A percentile compares a stretch with the other conserved stretches of the same genome.
phyloP scores from a whole-genome alignment of 2,329 filamentous ascomycete genomes.

The Fusarium verrucosum region DNA sequence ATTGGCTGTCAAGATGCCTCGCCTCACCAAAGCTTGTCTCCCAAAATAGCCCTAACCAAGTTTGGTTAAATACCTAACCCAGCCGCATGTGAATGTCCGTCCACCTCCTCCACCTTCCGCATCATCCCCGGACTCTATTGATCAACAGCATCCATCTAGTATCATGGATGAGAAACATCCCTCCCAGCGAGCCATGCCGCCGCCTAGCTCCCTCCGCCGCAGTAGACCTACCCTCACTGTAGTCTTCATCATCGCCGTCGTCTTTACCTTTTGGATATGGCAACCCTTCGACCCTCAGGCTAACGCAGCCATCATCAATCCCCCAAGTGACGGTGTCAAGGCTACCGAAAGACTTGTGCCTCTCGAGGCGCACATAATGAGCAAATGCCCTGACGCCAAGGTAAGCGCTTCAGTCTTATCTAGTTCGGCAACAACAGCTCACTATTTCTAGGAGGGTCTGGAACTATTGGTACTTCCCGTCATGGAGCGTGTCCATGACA shows the following conservation, averaged over 20 bases:
- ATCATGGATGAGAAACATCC: slow-evolving; percentile 49
- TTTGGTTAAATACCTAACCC: slow-evolving; percentile 35
- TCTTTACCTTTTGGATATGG: slow-evolving; percentile 44
- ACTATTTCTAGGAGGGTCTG: slow-evolving; percentile 72
- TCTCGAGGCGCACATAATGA: slow-evolving; percentile 95
- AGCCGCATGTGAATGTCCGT: slow-evolving; percentile 26
- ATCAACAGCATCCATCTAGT: slow-evolving; percentile 6
- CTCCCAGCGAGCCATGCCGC: slow-evolving; percentile 35
- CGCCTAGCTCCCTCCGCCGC: slow-evolving; percentile 39
- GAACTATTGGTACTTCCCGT: slow-evolving; percentile 81
- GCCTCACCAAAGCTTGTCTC: background rate
- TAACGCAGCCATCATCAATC: slow-evolving; percentile 10
- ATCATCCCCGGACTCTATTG: slow-evolving; percentile 7
- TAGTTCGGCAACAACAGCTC: slow-evolving; percentile 1
- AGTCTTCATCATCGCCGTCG: slow-evolving; percentile 39
- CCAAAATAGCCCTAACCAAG: slow-evolving; percentile 11
- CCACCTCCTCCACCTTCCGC: slow-evolving; percentile 17
- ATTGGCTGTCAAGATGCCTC: background rate
- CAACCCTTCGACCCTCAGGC: slow-evolving; percentile 32
- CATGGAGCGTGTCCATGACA: slow-evolving; percentile 83
- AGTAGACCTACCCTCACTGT: slow-evolving; percentile 36
- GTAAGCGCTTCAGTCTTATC: slow-evolving; percentile 47
- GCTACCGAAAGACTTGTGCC: slow-evolving; percentile 64
- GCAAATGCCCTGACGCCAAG: slow-evolving; percentile 91
- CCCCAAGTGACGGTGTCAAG: slow-evolving; percentile 1